Conservation (phyloP, 2,329 filamentous ascomycete species). For the Bipolaris oryzae region DNA sequence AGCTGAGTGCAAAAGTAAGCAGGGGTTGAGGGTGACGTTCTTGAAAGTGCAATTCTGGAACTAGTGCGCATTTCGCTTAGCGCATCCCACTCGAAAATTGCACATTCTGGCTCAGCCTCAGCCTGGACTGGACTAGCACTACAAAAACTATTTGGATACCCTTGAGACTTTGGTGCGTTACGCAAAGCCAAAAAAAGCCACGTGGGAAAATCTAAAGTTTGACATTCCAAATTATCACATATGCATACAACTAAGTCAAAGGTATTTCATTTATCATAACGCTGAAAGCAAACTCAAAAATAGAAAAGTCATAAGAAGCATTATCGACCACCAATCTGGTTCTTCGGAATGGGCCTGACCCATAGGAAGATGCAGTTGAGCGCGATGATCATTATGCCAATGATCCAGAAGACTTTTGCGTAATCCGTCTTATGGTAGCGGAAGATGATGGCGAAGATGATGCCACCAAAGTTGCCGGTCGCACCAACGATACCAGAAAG, state of each 20-base stretch:
- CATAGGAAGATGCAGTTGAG: slow-evolving; percentile 70
- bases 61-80: slow-evolving; percentile 8
- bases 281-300: slow-evolving; percentile 2
- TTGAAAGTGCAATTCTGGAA: slow-evolving; percentile 12
- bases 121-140: neutral
- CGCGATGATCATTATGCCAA: slow-evolving; percentile 74
- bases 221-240: neutral
- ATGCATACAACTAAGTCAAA: neutral
- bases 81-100: neutral
- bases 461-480: slow-evolving; percentile 81
- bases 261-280: slow-evolving; percentile 10
- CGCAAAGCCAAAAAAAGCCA: neutral
- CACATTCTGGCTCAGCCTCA: neutral
- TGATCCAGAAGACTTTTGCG: slow-evolving; percentile 76
- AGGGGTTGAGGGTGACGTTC: neutral
- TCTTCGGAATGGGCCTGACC: slow-evolving; percentile 64
- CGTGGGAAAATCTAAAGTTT: neutral
- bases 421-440: slow-evolving; percentile 74
- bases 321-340: slow-evolving; percentile 56
- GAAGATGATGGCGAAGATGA: slow-evolving; percentile 84
- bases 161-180: neutral
- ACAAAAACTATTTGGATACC: neutral
- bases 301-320: neutral
- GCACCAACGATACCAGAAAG: slow-evolving; percentile 81
- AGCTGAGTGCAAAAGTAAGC: slow-evolving; percentile 9